Conservation (phyloP, 2,329 filamentous ascomycete genomes). For the Emericellopsis cladophorae region DNA sequence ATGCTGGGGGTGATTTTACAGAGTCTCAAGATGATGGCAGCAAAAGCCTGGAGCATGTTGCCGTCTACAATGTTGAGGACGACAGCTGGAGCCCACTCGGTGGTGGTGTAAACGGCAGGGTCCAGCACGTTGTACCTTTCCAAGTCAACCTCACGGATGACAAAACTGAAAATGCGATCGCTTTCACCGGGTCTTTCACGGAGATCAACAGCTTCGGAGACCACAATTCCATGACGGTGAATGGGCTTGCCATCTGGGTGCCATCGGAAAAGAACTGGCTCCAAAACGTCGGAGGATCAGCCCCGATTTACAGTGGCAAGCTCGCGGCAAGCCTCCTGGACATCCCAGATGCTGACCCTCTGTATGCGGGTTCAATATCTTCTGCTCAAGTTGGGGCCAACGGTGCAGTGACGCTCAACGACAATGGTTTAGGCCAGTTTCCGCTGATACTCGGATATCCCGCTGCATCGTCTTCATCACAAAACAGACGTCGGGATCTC, state of each 20-base stretch:
- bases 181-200: slow-evolving; percentile 70
- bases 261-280: slow-evolving; percentile 80
- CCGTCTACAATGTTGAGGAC: slow-evolving; percentile 56
- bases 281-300: slow-evolving; percentile 55
- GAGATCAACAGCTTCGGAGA: slow-evolving; percentile 55
- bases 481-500: slow-evolving; percentile 33
- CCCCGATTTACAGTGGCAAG: slow-evolving; percentile 57
- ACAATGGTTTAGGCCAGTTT: slow-evolving; percentile 38
- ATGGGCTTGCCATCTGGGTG: slow-evolving; percentile 86
- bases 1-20: slow-evolving; percentile 76
- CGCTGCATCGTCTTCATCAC: slow-evolving; percentile 18
- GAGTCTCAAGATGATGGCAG: slow-evolving; percentile 51
- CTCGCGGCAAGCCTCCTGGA: slow-evolving; percentile 59
- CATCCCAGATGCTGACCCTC: slow-evolving; percentile 45
- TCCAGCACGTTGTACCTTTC: slow-evolving; percentile 63
- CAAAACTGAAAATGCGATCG: slow-evolving; percentile 59
- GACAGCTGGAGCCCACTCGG: slow-evolving; percentile 70
- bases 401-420: slow-evolving; percentile 56
- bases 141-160: slow-evolving; percentile 63
- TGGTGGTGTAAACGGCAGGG: slow-evolving; percentile 71
- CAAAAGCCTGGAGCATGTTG: slow-evolving; percentile 61
- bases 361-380: slow-evolving; percentile 75
- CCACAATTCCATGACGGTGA: slow-evolving; percentile 46
- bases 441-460: slow-evolving; percentile 38
- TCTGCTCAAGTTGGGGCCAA: slow-evolving; percentile 63